Percentiles rank a stretch among this genome's conserved stretches.
Evolutionary conservation across 495 filamentous ascomycete genomes (phyloP).

Genomic region (Hypoxylon lienhwacheense): DNA sequence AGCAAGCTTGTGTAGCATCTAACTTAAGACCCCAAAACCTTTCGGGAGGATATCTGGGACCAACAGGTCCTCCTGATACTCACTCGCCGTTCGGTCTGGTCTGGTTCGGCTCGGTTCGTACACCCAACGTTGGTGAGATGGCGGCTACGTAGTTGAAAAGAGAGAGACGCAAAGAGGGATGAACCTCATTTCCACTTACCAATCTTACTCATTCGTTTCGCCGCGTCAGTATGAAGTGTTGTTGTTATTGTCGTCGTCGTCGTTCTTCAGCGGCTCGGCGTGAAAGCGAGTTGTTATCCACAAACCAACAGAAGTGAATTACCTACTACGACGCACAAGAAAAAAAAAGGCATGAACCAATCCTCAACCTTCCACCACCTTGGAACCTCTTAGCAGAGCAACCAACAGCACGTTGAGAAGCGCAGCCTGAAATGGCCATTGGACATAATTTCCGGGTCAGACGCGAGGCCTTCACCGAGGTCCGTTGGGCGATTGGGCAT

Average conservation of each 20-base stretch:
- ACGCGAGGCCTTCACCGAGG: conserved; percentile 41
- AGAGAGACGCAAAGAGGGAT: conserved; percentile 2
- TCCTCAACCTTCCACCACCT: conserved; percentile 27
- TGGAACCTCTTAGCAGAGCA: conserved; percentile 21
- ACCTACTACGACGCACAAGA: conserved; percentile 3
- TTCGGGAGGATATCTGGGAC: conserved; percentile 23
- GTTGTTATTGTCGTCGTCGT: not conserved
- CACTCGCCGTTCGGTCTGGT: no score
- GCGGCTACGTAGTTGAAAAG: conserved; percentile 9
- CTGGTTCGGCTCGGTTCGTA: conserved; percentile 15
- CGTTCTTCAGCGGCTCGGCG: conserved; percentile 26
- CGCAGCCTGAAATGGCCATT: conserved; percentile 37
- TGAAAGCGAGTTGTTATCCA: conserved; percentile 7
- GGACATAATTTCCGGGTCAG: conserved; percentile 46
- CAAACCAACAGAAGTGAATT: conserved; percentile 4
- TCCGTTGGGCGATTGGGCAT: conserved; percentile 42
- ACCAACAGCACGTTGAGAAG: conserved; percentile 40
- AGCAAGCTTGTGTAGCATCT: conserved; percentile 36
- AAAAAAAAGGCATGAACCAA: conserved; percentile 15
- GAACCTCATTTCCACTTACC: conserved; percentile 26
- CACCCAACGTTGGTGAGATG: conserved; percentile 23
- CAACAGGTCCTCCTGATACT: conserved; percentile 8
- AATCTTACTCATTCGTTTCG: no score
- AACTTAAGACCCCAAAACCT: conserved; percentile 17
- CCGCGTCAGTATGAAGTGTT: conserved; percentile 13